Conservation (phyloP, 1,139 yeast genomes). For the Yamadazyma dushanensis region DNA sequence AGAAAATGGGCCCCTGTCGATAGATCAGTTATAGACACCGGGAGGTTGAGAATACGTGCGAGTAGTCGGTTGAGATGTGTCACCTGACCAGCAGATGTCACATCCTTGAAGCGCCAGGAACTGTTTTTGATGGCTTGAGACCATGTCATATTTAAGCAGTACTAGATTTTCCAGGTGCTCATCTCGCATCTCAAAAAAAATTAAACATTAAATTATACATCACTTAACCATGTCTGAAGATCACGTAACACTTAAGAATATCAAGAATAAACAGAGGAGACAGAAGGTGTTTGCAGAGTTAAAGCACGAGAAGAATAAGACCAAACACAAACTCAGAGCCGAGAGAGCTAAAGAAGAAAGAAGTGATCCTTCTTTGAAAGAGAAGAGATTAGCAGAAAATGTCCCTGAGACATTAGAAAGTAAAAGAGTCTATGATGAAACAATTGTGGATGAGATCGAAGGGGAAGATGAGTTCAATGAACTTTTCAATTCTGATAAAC, state of each 20-base stretch:
- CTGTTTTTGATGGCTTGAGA: conserved; percentile 7
- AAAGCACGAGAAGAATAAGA: conserved; percentile 73
- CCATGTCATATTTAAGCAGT: conserved; percentile 9
- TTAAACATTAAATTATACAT: background rate
- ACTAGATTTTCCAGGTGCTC: conserved; percentile 6
- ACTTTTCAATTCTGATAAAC: conserved; percentile 57
- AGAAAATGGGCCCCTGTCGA: conserved; percentile 62
- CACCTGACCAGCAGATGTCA: conserved; percentile 10
- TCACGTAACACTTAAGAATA: conserved; percentile 37
- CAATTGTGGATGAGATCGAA: conserved; percentile 68
- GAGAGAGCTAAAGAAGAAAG: conserved; percentile 83
- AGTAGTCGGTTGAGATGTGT: conserved; percentile 10
- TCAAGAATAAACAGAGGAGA: conserved; percentile 76
- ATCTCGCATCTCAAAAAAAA: conserved; percentile 9
- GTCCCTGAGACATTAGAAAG: conserved; percentile 87
- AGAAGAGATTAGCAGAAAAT: conserved; percentile 74
- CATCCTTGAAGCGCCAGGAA: conserved; percentile 16
- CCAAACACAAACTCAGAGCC: conserved; percentile 72
- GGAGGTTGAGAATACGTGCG: background rate
- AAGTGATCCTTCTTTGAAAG: conserved; percentile 76
- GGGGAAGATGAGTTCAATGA: conserved; percentile 80
- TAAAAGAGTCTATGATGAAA: conserved; percentile 88
- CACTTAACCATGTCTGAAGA: conserved; percentile 15
- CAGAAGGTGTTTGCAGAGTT: conserved; percentile 75
- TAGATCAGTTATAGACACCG: conserved; percentile 5